Conservation (phyloP, 2,329 filamentous ascomycete species). For the Monilinia polystroma region DNA sequence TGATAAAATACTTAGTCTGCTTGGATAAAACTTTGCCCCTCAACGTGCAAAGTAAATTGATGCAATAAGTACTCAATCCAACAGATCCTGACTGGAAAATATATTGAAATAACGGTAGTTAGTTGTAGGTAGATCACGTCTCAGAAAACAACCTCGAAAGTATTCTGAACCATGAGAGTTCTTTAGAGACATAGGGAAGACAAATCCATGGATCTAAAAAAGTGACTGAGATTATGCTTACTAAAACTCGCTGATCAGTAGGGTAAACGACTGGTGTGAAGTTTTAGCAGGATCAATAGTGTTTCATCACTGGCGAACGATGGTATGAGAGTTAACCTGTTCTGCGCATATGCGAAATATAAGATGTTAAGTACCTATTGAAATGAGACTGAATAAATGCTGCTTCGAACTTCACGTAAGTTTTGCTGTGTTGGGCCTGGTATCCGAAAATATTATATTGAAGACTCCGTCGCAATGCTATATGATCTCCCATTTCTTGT, state of each 20-base stretch:
- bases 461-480: constrained; percentile 20
- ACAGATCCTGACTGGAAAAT: too few relatives aligned
- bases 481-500: background rate
- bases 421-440: background rate
- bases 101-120: background rate
- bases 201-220: background rate
- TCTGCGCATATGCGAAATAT: background rate
- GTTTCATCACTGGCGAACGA: background rate
- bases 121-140: background rate
- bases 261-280: background rate
- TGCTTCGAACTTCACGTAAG: background rate
- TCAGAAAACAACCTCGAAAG: background rate
- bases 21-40: too few relatives aligned
- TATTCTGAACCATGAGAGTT: background rate
- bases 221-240: background rate
- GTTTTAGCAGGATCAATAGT: background rate
- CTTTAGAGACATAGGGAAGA: background rate
- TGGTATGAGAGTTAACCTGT: background rate
- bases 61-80: too few relatives aligned
- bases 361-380: background rate
- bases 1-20: background rate
- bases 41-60: too few relatives aligned
- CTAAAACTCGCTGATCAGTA: background rate
- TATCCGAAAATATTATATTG: constrained; percentile 9
- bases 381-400: background rate